These are phyloP conservation scores for Pseudocohnilembus persalinus DNA, from an alignment of 169 alveolate genomes.

Conservation along the genomic window DNA sequence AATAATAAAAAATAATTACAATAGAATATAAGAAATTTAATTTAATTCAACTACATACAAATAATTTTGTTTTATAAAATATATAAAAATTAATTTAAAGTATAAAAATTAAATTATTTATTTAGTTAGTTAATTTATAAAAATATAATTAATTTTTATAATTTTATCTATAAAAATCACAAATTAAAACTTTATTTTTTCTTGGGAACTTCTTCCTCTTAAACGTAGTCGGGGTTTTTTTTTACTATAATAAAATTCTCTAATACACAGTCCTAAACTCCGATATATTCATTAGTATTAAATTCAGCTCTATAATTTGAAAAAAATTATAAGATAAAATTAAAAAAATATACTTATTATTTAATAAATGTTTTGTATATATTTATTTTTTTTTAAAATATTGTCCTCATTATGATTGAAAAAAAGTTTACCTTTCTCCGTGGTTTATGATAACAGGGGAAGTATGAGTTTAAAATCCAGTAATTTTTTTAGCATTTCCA, in stretches of 20 bases:
- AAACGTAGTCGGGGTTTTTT: slow-evolving; percentile 80
- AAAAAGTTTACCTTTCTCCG: slow-evolving; percentile 73
- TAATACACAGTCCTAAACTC: slow-evolving; percentile 65
- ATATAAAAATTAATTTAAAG: too few species aligned
- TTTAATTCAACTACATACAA: too few species aligned
- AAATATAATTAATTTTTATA: too few species aligned
- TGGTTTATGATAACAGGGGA: slow-evolving; percentile 96
- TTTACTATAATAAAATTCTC: slow-evolving; percentile 86
- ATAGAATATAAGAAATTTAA: too few species aligned
- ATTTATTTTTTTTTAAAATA: too few species aligned
- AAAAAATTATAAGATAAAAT: neutral
- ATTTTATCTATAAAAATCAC: too few species aligned
- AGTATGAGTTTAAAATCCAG: slow-evolving; percentile 99
- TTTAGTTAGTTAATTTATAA: too few species aligned
- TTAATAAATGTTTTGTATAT: neutral
- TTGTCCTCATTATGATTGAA: neutral
- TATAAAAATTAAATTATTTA: too few species aligned
- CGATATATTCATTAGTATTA: slow-evolving; percentile 89
- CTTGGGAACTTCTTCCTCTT: slow-evolving; percentile 45
- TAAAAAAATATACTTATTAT: too few species aligned
- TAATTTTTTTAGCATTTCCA: slow-evolving; percentile 96
- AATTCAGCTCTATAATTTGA: slow-evolving; percentile 89
- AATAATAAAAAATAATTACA: too few species aligned
- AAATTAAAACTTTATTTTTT: slow-evolving; percentile 13
- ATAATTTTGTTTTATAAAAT: too few species aligned